phyloP scores from a whole-genome alignment of 106 monocot genomes.

The Ottelia alismoides region DNA sequence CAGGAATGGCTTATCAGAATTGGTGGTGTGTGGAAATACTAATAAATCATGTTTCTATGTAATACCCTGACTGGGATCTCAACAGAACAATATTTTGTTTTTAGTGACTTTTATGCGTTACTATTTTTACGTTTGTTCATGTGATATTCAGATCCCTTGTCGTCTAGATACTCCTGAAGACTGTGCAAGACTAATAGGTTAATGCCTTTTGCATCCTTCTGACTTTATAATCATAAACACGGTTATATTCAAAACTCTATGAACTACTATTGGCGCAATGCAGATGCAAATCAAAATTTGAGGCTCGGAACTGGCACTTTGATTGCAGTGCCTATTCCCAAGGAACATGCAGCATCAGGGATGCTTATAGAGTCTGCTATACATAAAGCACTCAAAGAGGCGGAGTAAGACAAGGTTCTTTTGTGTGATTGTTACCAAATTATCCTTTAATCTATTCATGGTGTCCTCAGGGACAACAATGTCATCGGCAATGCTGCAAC shows the following conservation, averaged over 20 bases:
- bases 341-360: constrained; percentile 74
- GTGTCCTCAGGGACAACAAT: constrained; percentile 45
- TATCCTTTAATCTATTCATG: not conserved
- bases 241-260: not conserved
- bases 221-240: not conserved
- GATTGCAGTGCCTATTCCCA: constrained; percentile 91
- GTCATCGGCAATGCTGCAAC: constrained; percentile 64
- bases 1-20: too few relatives aligned
- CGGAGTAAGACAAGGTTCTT: constrained; percentile 29
- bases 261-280: too few relatives aligned
- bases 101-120: not conserved
- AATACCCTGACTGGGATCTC: not conserved
- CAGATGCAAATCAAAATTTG: constrained; percentile 67
- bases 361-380: constrained; percentile 81
- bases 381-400: constrained; percentile 83
- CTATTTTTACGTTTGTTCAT: not conserved
- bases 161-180: constrained; percentile 73
- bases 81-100: not conserved
- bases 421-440: not conserved
- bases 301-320: constrained; percentile 65
- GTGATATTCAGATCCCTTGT: constrained; percentile 58
- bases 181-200: constrained; percentile 82
- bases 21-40: not conserved
- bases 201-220: constrained; percentile 1
- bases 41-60: not conserved